These are phyloP conservation scores for Pyrenochaeta sp. DNA, from an alignment of 2,329 filamentous ascomycete species.

Conservation along the genomic window DNA sequence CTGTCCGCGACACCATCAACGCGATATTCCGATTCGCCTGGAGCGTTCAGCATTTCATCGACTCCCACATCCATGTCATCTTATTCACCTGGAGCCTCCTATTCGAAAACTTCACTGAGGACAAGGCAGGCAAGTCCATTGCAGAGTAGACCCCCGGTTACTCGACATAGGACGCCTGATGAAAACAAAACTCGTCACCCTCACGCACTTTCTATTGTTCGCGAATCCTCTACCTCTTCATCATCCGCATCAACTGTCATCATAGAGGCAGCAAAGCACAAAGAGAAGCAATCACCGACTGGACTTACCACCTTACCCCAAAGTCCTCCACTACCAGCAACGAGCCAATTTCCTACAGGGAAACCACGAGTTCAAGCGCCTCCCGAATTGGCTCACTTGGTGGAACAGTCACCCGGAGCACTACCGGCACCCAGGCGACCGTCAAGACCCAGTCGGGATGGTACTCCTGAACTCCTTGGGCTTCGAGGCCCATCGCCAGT, in stretches of 20 bases:
- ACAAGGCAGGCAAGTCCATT: constrained; percentile 64
- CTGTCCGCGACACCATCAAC: constrained; percentile 78
- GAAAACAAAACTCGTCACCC: constrained; percentile 58
- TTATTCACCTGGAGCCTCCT: constrained; percentile 70
- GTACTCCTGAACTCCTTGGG: constrained; percentile 52
- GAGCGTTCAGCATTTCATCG: constrained; percentile 76
- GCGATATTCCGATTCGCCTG: constrained; percentile 75
- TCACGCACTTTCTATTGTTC: constrained; percentile 68
- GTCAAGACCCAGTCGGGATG: constrained; percentile 55
- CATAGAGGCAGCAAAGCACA: constrained; percentile 57
- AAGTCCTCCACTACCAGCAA: constrained; percentile 54
- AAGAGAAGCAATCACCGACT: constrained; percentile 45
- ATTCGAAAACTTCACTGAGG: constrained; percentile 55
- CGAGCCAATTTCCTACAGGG: constrained; percentile 6
- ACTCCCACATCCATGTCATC: constrained; percentile 81
- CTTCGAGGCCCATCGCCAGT: constrained; percentile 59
- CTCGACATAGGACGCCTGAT: constrained; percentile 63
- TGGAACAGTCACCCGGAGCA: constrained; percentile 64
- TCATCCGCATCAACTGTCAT: constrained; percentile 75
- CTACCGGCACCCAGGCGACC: constrained; percentile 57
- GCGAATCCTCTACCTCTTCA: constrained; percentile 75
- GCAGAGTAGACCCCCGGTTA: constrained; percentile 66
- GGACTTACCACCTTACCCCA: constrained; percentile 54
- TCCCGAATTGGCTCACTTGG: constrained; percentile 60
- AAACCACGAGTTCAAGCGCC: constrained; percentile 38